Base-by-base conservation (phyloP, 176 grass and related monocot genomes). In the Oryza coarctata region DNA sequence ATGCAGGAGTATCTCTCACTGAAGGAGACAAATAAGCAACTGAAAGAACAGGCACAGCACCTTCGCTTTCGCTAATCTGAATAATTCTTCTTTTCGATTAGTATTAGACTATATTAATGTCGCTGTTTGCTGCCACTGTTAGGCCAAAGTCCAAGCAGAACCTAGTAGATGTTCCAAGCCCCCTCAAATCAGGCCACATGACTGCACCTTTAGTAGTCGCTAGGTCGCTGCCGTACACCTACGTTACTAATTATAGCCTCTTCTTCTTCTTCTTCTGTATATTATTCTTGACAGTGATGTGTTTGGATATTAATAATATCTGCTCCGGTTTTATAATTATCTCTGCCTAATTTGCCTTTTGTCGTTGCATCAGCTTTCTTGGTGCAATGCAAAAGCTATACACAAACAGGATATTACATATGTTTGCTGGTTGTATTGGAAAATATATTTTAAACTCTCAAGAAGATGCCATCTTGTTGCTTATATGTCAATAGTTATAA, bases 41-140 rank as follows among this genome's bases (percentile, higher is more conserved):
- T 99, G 20, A 95, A 99, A 79, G 80, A 94, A 76, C 96, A 99
- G 93, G 96, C 90, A 79, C 69, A 72, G 0, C 67, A 45, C 49
- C 65, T 85, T 72, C 63, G 7, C n/a, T 83, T 25, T 80, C 77
- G 6, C 41, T 58, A 18, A 55, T 81, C 39, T 84, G 25, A 22
- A 65, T 29, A 61, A 68, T 31, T 12, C 25, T 5, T 32, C 8
- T 22, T 3, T 65, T 8, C 57, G n/a, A 10, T 12, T 14, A 31
- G n/a, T 58, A 45, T 34, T 64, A 34, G 20, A 14, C 0, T 44
- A 44, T 38, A 14, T 22, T 69, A 39, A 9, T 23, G 49, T 22
- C 1, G 18, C 15, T 20, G n/a, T 7, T 39, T 12, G 30, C 2
- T 66, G 40, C 75, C 61, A 80, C 74, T 75, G 77, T 50, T 80